Conservation (phyloP, 768 basidiomycete genomes). For the Pleurotus giganteus region DNA sequence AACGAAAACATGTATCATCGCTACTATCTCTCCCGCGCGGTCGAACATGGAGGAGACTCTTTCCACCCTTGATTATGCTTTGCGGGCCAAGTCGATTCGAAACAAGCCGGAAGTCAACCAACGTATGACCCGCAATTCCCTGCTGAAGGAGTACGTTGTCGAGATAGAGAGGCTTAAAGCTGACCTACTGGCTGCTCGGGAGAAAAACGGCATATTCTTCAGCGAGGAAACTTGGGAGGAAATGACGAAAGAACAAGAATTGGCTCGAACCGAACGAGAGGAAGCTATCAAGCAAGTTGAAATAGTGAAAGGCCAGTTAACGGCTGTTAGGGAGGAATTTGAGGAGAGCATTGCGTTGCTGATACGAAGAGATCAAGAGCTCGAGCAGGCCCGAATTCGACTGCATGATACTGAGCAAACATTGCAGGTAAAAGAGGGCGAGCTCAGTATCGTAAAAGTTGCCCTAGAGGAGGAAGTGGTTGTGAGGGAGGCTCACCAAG, state of each 20-base stretch:
- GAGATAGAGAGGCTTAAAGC: conserved; percentile 94
- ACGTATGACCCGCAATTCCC: conserved; percentile 87
- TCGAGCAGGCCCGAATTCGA: conserved; percentile 58
- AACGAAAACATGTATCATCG: conserved; percentile 97
- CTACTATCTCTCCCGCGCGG: conserved; percentile 91
- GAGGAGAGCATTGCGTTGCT: conserved; percentile 84
- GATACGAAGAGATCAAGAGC: conserved; percentile 71
- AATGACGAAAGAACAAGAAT: conserved; percentile 73
- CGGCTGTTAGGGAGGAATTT: conserved; percentile 82
- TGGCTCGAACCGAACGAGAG: conserved; percentile 71
- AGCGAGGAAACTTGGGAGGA: conserved; percentile 90
- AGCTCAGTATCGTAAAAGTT: conserved; percentile 55
- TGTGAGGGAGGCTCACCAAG: conserved; percentile 74
- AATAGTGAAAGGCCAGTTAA: conserved; percentile 80
- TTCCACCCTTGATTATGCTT: conserved; percentile 95
- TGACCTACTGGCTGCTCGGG: conserved; percentile 86
- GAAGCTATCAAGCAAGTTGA: conserved; percentile 83
- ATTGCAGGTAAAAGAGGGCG: conserved; percentile 51
- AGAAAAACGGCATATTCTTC: conserved; percentile 96
- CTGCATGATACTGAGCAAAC: conserved; percentile 51
- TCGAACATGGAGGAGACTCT: conserved; percentile 96
- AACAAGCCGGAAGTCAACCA: conserved; percentile 97
- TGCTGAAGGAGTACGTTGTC: conserved; percentile 89
- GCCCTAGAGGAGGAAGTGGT: conserved; percentile 78
- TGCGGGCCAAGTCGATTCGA: conserved; percentile 90